Evolutionary conservation across 441 rosid genomes (phyloP).

Genomic region (Euphorbia celastroides): DNA sequence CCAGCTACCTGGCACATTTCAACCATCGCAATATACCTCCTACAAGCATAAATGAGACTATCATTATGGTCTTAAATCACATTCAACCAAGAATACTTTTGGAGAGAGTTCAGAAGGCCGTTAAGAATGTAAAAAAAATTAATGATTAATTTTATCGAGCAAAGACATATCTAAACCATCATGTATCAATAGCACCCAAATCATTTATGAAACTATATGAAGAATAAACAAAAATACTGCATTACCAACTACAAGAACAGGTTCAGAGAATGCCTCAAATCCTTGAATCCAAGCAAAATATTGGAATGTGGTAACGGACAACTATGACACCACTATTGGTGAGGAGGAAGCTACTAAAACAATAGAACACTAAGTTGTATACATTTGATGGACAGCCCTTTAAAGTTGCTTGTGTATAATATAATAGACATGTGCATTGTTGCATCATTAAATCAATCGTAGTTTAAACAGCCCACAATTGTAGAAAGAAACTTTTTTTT

Average conservation of each 20-base stretch:
- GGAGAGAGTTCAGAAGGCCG: neutral
- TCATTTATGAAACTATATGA: neutral
- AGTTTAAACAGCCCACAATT: neutral
- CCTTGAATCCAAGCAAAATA: neutral
- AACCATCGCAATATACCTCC: conserved; percentile 94
- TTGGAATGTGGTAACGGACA: neutral
- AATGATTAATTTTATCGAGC: neutral
- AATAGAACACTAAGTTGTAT: neutral
- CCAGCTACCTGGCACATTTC: conserved; percentile 92
- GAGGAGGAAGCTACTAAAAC: neutral
- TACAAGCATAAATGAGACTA: conserved; percentile 21
- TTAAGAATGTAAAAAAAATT: neutral
- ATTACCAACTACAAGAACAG: neutral
- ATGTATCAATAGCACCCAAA: neutral
- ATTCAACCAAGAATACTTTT: neutral
- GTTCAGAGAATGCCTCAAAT: neutral
- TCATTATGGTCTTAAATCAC: neutral
- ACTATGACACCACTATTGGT: neutral
- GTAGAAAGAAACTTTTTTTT: neutral
- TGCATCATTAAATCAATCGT: neutral
- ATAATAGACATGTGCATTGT: conserved; percentile 1
- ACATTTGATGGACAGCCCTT: neutral
- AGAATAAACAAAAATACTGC: neutral
- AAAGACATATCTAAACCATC: neutral
- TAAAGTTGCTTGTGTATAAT: neutral